Evolutionary conservation across 2,329 filamentous ascomycete genomes (phyloP).

Genomic region (Penicillium sp.): DNA sequence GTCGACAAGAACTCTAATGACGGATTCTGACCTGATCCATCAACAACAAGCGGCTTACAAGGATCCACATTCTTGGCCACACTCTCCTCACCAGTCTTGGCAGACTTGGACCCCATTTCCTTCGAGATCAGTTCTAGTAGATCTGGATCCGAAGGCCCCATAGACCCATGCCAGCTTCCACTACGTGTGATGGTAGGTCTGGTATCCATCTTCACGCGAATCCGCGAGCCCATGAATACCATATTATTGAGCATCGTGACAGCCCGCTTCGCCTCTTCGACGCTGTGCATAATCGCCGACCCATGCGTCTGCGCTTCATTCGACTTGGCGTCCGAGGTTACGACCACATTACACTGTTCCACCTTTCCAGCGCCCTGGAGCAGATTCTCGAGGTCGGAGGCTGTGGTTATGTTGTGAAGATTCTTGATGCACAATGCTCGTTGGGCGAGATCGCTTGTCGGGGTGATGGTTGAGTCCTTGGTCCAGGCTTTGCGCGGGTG

Average conservation of each 20-base stretch:
- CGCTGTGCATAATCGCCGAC: slow-evolving; percentile 29
- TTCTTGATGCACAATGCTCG: slow-evolving; percentile 31
- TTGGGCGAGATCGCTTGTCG: slow-evolving; percentile 6
- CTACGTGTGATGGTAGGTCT: slow-evolving; percentile 15
- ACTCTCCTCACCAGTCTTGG: neutral
- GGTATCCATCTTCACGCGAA: slow-evolving; percentile 35
- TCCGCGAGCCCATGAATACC: slow-evolving; percentile 33
- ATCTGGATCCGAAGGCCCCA: slow-evolving; percentile 3
- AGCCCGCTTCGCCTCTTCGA: slow-evolving; percentile 39
- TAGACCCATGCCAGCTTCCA: slow-evolving; percentile 13
- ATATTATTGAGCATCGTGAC: slow-evolving; percentile 35
- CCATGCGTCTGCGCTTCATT: slow-evolving; percentile 28
- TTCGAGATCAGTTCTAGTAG: neutral
- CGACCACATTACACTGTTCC: slow-evolving; percentile 34
- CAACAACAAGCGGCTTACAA: slow-evolving; percentile 21
- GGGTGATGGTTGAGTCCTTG: slow-evolving; percentile 1
- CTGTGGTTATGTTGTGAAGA: slow-evolving; percentile 31
- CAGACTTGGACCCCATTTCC: neutral
- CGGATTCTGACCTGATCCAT: slow-evolving; percentile 22
- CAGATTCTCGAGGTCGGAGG: slow-evolving; percentile 28
- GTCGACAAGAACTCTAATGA: slow-evolving; percentile 17
- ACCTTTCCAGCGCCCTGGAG: slow-evolving; percentile 32
- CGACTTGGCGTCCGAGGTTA: slow-evolving; percentile 21
- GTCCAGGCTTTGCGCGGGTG: slow-evolving; percentile 6
- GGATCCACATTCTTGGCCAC: neutral